Base-by-base conservation (phyloP, 1,284 basidiomycete species). In the Waitea zeae region DNA sequence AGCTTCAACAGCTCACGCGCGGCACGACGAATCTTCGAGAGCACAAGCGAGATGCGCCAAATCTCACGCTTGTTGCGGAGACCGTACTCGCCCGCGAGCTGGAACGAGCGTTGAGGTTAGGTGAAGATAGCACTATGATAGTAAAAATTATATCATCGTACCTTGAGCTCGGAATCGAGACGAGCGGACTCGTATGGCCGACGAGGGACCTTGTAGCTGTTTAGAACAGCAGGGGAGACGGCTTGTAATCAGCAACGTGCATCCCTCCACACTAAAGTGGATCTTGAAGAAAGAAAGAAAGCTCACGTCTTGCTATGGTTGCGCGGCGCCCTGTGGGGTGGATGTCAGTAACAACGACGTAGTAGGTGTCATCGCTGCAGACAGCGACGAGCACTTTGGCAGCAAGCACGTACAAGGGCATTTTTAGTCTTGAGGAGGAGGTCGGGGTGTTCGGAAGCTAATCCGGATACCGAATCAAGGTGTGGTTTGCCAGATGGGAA, bases 31-130 rank as follows among this genome's bases (percentile, higher is more conserved):
- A 98, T 98, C 75, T 99, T 97, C 56, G 95, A 98, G 41, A 99
- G 80, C 55, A 79, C 79, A 53, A 98, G 80, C 57, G 90, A 80
- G 61, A 99, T 97, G 56, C 95, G 87, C 93, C 93, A 98, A 67
- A 98, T 97, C 70, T 99, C 93, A 55, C 89, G 86, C 77, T 99
- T 99, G 86, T 97, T 98, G 62, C 92, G 87, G 53, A 98, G 87
- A 63, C 93, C 93, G 70, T 93, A 98, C 70, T 99, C 95, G 64
- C 93, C 93, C 43, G 90, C 90, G 62, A 97, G 89, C 88, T 89
- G 49, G 17, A 40, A n/a, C n/a, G n/a, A n/a, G n/a, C n/a, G n/a
- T n/a, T 12, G 13, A 30, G 33, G 26, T 22, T 26, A 29, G 30
- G 26, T 36, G 20, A 31, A 36, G 42, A 27, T 44, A 30, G 18